Evolutionary conservation across 1,284 basidiomycete species (phyloP), one percentile per base, ranked within the genome.

Genomic region (Pseudozyma hubeiensis): DNA sequence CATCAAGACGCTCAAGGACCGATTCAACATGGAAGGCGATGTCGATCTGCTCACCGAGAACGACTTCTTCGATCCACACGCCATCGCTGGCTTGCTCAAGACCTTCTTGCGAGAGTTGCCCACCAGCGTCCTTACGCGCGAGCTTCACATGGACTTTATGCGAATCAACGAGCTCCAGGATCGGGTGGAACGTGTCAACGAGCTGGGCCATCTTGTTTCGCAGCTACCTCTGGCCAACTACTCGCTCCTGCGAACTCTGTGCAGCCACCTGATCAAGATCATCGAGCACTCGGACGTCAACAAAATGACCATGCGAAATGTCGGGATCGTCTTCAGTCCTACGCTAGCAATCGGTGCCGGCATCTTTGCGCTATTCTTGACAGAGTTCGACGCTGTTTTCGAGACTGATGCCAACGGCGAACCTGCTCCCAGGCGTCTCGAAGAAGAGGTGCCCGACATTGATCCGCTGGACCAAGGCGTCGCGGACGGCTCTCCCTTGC

Each of bases 221-320:
- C 89, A 90, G 37, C 88, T 99, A 1, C 97, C 96, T 2, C 86
- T 95, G 30, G 90, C 92, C 74, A 98, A 99, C 85, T 99, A 98
- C 85, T 93, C 92, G 64, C 88, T 99, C 31, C 89, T 99, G 53
- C 91, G 96, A 19, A 93, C 94, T 7, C 88, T 98, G 54, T 94
- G 93, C 11, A 92, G 94, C n/a, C 95, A 99, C 85, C 88, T 99
- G 60, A 97, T 97, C 81, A 88, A 95, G 58, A 93, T 99, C 79
- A 94, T 97, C 48, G 91, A 94, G 84, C 94, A 97, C 83, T 89
- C 93, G 16, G 84, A 89, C 46, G 87, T 91, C 64, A 98, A 98
- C 89, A 99, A 97, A 88, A 99, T 99, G 97, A 97, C 92, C 46
- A 91, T 99, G 89, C 90, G 95, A 37, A 99, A 99, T 83, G 93